Percentiles rank a stretch among this genome's conserved stretches.
phyloP scores from a whole-genome alignment of 2,329 filamentous ascomycete species.

The Botrytis porri region DNA sequence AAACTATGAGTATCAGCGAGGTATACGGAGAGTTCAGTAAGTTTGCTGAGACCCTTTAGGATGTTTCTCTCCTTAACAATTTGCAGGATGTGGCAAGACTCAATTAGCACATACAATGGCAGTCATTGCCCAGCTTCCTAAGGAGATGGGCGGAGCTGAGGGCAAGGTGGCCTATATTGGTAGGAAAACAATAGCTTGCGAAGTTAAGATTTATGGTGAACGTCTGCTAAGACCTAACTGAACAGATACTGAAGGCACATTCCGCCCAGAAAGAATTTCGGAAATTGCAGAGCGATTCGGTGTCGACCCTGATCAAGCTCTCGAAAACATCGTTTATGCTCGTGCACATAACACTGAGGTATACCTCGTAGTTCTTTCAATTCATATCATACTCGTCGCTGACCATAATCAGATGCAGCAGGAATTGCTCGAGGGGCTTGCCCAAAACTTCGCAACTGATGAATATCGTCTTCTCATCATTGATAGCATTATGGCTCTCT shows the following conservation, averaged over 20 bases:
- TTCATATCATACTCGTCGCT: background rate
- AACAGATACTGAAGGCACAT: slow-evolving; percentile 59
- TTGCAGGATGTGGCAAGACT: slow-evolving; percentile 60
- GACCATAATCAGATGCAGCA: slow-evolving; percentile 49
- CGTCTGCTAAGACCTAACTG: slow-evolving; percentile 3
- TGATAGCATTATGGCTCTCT: slow-evolving; percentile 69
- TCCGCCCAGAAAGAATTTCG: slow-evolving; percentile 62
- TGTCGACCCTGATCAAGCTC: slow-evolving; percentile 54
- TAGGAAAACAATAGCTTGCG: slow-evolving; percentile 32
- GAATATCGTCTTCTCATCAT: slow-evolving; percentile 65
- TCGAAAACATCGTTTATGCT: slow-evolving; percentile 66
- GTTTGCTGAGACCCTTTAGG: slow-evolving; percentile 17
- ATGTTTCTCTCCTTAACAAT: background rate
- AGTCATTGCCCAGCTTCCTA: slow-evolving; percentile 55
- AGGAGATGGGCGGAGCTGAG: slow-evolving; percentile 62
- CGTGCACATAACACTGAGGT: slow-evolving; percentile 63
- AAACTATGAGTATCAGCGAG: slow-evolving; percentile 68
- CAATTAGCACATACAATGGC: slow-evolving; percentile 68
- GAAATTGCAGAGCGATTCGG: slow-evolving; percentile 67
- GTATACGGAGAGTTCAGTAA: slow-evolving; percentile 58
- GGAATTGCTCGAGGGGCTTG: slow-evolving; percentile 59
- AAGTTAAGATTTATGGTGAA: slow-evolving; percentile 3
- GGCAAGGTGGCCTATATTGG: slow-evolving; percentile 69
- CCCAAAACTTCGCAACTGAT: slow-evolving; percentile 58
- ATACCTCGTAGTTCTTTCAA: slow-evolving; percentile 3